Conservation (phyloP, 352 stramenopile species). For the Blastocystis sp. region DNA sequence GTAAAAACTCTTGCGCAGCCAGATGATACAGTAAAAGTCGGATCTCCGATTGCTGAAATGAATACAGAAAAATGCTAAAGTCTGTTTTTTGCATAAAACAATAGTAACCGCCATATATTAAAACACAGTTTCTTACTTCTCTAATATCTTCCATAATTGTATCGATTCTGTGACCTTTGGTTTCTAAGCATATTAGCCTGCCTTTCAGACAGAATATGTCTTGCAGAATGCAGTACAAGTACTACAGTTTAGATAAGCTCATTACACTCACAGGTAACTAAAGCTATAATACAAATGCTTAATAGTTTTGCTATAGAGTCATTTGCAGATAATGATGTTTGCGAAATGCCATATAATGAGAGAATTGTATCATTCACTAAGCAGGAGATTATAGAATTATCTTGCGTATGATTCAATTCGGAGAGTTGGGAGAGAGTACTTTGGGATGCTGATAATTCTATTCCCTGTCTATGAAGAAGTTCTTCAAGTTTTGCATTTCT, state of each 20-base stretch:
- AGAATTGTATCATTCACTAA: background rate
- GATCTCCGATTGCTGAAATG: conserved; percentile 6
- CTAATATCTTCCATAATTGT: background rate
- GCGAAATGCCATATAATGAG: background rate
- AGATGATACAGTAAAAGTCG: conserved; percentile 50
- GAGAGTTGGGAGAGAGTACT: background rate
- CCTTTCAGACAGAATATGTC: background rate
- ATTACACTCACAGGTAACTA: background rate
- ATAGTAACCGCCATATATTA: background rate
- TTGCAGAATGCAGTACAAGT: background rate
- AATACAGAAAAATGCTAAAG: conserved; percentile 20
- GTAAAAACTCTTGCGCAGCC: conserved; percentile 14
- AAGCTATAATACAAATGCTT: background rate
- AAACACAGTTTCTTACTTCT: background rate
- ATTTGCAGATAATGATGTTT: background rate
- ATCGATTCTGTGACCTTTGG: background rate
- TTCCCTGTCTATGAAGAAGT: background rate
- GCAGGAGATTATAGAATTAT: background rate
- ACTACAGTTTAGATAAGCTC: background rate
- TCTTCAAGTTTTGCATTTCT: background rate
- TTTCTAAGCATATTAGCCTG: background rate
- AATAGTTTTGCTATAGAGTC: background rate
- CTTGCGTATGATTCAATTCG: background rate
- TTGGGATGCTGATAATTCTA: background rate
- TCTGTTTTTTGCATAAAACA: background rate